Conservation (phyloP, 192 early-diverging fungal species). For the Nowakowskiella sp. region DNA sequence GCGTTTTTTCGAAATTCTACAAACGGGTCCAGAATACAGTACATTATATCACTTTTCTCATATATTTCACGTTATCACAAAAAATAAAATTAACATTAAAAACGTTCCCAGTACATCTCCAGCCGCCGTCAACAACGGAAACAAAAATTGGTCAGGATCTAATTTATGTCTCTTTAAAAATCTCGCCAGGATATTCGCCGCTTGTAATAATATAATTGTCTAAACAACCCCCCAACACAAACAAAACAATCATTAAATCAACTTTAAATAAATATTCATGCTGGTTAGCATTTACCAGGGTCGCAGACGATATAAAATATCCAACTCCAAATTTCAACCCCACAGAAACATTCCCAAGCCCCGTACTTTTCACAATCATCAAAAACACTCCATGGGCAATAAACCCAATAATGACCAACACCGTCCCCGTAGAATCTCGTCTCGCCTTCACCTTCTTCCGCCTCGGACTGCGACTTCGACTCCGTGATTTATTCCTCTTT, state of each 20-base stretch:
- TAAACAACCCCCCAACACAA: conserved; percentile 1
- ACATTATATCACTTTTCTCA: too few species aligned
- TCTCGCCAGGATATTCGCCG: neutral
- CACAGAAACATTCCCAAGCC: conserved; percentile 10
- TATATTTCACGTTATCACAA: too few species aligned
- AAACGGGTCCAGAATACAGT: too few species aligned
- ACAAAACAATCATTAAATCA: neutral
- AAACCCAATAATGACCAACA: conserved; percentile 17
- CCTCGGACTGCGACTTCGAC: too few species aligned
- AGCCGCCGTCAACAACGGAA: conserved; percentile 25
- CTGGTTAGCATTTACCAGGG: neutral
- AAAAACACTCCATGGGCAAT: conserved; percentile 17
- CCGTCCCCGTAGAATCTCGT: conserved; percentile 2
- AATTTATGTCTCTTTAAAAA: conserved; percentile 11
- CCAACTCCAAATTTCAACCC: conserved; percentile 8
- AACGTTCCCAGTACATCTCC: conserved; percentile 29
- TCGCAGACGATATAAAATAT: neutral
- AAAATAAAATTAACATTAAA: too few species aligned
- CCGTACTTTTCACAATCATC: conserved; percentile 5
- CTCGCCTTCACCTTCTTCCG: too few species aligned
- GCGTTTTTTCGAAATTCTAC: too few species aligned
- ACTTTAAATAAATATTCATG: neutral
- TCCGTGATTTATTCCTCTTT: conserved; percentile 2
- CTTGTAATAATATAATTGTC: conserved; percentile 3
- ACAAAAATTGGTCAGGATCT: conserved; percentile 29